Base-by-base conservation (phyloP, 306 rosid species). In the Quercus berberidifolia region DNA sequence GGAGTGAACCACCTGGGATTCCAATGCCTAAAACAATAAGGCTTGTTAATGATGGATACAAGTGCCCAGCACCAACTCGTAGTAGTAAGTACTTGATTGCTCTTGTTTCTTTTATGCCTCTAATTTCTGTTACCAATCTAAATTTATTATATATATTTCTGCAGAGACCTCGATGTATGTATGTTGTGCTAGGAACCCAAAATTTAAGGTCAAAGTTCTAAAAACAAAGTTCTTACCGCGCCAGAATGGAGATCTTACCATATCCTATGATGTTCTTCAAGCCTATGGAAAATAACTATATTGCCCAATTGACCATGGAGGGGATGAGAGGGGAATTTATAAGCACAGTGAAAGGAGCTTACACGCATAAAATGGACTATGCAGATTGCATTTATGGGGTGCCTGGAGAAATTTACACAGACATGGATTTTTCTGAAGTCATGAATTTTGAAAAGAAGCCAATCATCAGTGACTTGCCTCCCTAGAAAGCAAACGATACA, bases 321-420 rank as follows among this genome's bases (percentile, higher is more conserved):
- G 91, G 97, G 97, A 87, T 76, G 76, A 77, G 74, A 1, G 97
- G 96, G 4, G 97, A 94, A 80, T 92, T 94, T 88, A 94, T 91
- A 18, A 71, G 69, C 75, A 72, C 74, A 69, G 78, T 90, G 80
- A 87, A 91, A 87, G 97, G 98, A 4, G 97, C 92, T 2, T 94
- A 75, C 62, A 79, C 98, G 6, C 91, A 73, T 79, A 75, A 55
- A 8, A 85, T 25, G 60, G 97, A 92, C 74, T 51, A 46, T 19
- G 77, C 92, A 0, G 76, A 49, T 3, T 92, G 97, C 76, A 70
- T 94, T 17, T 92, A 87, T 15, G 91, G 98, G 62, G 49, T 0
- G 93, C 93, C 0, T 1, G 41, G 92, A 92, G 0, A 77, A 72
- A 2, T 81, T 79, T 92, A 89, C 73, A 3, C 1, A 6, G 90